Percentiles rank a stretch among this genome's conserved stretches.
phyloP scores from a whole-genome alignment of 2,329 filamentous ascomycete genomes.

The Aspergillus versicolor region DNA sequence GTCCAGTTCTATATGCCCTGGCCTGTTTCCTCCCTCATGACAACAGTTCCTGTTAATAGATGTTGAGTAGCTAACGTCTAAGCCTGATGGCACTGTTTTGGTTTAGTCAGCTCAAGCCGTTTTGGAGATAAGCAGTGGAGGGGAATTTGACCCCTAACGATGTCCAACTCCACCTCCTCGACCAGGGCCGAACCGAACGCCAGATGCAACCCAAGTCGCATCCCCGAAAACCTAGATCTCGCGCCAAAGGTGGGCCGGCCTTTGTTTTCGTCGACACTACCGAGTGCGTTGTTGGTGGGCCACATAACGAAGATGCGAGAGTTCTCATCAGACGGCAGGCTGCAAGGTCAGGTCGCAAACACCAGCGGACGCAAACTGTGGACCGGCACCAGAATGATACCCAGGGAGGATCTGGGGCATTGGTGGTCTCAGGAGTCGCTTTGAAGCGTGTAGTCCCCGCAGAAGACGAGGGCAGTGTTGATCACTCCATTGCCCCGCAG shows the following conservation, averaged over 20 bases:
- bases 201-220: not conserved
- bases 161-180: not conserved
- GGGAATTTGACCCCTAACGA: not conserved
- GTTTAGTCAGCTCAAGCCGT: not conserved
- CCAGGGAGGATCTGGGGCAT: not conserved
- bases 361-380: not conserved
- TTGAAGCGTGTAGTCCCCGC: not conserved
- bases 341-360: not conserved
- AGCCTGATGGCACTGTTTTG: not conserved
- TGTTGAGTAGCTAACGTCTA: not conserved
- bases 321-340: not conserved
- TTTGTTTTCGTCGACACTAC: not conserved
- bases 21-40: no score
- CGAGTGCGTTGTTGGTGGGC: not conserved
- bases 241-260: not conserved
- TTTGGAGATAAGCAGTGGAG: not conserved
- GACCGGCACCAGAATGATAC: not conserved
- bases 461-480: not conserved
- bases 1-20: no score
- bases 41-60: not conserved
- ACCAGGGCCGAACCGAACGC: not conserved
- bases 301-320: not conserved
- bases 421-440: no score
- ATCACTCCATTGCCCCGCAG: conserved; percentile 1
- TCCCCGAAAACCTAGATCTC: not conserved